Base-by-base conservation (phyloP, 108 stramenopile species). In the Cylindrotheca closterium region DNA sequence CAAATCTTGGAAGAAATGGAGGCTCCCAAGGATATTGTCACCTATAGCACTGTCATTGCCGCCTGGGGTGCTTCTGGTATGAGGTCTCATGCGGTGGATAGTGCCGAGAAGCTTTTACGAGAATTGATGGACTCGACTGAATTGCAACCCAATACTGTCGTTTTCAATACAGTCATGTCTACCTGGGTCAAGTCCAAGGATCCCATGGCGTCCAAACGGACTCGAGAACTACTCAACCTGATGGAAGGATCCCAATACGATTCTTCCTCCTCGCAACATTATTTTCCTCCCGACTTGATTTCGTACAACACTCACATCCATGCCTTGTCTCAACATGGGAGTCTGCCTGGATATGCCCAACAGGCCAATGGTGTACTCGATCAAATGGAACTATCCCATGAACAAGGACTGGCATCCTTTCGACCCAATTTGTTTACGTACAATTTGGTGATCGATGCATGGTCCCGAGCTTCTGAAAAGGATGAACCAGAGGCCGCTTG, bases 391-490 rank as follows among this genome's bases (percentile, higher is more conserved):
- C 45, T 45, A 17, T 22, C 42, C 17, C 22, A 50, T 32, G 50
- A 71, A 2, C 22, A 18, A 58, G 61, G 74, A n/a, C 48, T 58
- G 32, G 47, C 32, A 4, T 46, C 31, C 37, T 63, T 80, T 52
- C 54, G 47, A 22, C 77, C 81, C 50, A 75, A 87, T 49, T 48
- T 79, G 25, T 94, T 94, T 63, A 79, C 84, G 5, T 89, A 84
- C 72, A 89, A 85, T 63, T 74, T 84, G 19, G 71, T 86, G 1
- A 84, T 89, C 33, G 80, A 81, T 26, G 79, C 81, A 21, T 73
- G 72, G 47, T 77, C 77, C 24, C 73, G 71, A 37, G 58, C 77
- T 18, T 37, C 65, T 48, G 42, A 70, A 19, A 18, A 55, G 1
- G 70, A 79, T 45, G n/a, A n/a, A n/a, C n/a, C n/a, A n/a, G n/a